Evolutionary conservation across 1,284 basidiomycete genomes (phyloP).

Genomic region (Fomitopsis pinicola): DNA sequence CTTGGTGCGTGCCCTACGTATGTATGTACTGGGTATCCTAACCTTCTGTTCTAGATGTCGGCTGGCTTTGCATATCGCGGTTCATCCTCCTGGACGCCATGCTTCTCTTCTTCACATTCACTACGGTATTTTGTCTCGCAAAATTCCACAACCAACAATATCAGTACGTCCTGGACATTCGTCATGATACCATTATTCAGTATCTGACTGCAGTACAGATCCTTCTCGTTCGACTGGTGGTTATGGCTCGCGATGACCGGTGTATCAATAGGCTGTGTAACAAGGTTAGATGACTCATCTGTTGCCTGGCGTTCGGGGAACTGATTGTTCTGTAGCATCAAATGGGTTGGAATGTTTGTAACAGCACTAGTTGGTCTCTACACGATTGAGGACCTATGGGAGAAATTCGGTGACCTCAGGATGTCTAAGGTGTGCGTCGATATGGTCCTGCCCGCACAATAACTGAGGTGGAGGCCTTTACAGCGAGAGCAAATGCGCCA

Average conservation of each 20-base stretch:
- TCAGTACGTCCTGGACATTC: slow-evolving; percentile 50
- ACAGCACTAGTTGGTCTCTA: slow-evolving; percentile 94
- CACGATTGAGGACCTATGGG: slow-evolving; percentile 97
- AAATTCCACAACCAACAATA: slow-evolving; percentile 98
- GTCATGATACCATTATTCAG: not conserved
- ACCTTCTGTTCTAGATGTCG: slow-evolving; percentile 63
- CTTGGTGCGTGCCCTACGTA: slow-evolving; percentile 27
- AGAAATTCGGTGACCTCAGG: slow-evolving; percentile 93
- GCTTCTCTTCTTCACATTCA: slow-evolving; percentile 97
- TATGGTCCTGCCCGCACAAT: slow-evolving; percentile 5
- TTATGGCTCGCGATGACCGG: slow-evolving; percentile 91
- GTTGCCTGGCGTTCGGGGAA: not conserved
- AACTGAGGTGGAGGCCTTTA: not conserved
- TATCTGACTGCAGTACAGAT: slow-evolving; percentile 36
- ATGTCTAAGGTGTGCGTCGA: slow-evolving; percentile 77
- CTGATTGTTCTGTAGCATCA: slow-evolving; percentile 59
- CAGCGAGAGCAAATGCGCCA: slow-evolving; percentile 84
- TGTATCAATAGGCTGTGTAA: slow-evolving; percentile 92
- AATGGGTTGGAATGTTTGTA: slow-evolving; percentile 95
- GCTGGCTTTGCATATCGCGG: slow-evolving; percentile 93
- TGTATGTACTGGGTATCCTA: not conserved
- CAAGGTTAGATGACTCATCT: slow-evolving; percentile 48
- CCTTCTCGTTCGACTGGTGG: slow-evolving; percentile 97
- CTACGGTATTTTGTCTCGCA: slow-evolving; percentile 90
- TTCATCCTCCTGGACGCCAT: slow-evolving; percentile 98